Percentiles rank a stretch among this genome's conserved stretches.
Conservation (phyloP, 805 yeast species). For the Metschnikowia aberdeeniae region DNA sequence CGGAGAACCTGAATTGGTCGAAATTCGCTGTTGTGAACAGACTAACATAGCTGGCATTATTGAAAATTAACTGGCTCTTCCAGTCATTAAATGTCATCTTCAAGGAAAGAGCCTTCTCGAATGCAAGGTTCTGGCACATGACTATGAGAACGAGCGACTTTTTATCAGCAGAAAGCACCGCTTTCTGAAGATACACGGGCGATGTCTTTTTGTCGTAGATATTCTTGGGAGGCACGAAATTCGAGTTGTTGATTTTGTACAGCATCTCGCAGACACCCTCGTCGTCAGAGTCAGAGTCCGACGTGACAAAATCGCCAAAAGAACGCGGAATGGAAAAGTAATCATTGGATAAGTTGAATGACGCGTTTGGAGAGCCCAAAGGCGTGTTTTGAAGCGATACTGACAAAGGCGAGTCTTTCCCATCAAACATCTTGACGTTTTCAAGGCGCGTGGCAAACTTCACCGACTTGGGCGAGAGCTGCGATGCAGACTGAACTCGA, state of each 20-base stretch:
- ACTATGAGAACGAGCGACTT: constrained; percentile 23
- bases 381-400: constrained; percentile 60
- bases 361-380: constrained; percentile 27
- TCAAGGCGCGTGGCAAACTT: constrained; percentile 60
- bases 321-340: constrained; percentile 25
- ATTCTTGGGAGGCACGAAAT: constrained; percentile 16
- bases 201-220: constrained; percentile 15
- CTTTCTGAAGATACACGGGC: constrained; percentile 33
- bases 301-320: constrained; percentile 18
- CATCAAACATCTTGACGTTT: constrained; percentile 61
- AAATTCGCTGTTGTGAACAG: constrained; percentile 26
- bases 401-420: constrained; percentile 55
- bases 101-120: constrained; percentile 34
- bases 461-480: constrained; percentile 45
- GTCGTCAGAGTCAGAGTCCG: constrained; percentile 17
- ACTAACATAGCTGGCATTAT: constrained; percentile 20
- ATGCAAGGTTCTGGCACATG: constrained; percentile 33
- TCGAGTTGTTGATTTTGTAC: constrained; percentile 12
- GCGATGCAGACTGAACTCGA: constrained; percentile 27
- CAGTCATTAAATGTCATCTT: constrained; percentile 50
- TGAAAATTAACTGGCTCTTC: constrained; percentile 32
- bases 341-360: constrained; percentile 15
- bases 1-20: constrained; percentile 49
- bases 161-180: constrained; percentile 27
- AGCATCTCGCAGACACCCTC: constrained; percentile 16